Evolutionary conservation across 75 land plant genomes (phyloP).

Genomic region (Pinus tabuliformis): DNA sequence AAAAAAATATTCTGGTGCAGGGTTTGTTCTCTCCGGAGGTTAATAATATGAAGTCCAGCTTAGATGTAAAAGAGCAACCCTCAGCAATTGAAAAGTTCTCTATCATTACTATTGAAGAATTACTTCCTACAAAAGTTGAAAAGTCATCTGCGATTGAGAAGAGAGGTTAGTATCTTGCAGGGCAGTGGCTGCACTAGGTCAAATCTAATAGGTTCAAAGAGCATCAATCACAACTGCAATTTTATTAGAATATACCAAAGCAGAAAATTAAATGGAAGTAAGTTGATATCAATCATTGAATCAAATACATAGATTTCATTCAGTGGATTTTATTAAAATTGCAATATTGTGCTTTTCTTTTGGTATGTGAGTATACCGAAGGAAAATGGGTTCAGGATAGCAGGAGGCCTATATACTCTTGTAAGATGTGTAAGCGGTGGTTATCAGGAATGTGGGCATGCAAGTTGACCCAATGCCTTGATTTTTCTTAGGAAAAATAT

Average conservation of each 20-base stretch:
- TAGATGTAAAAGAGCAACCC: not conserved
- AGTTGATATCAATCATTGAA: not conserved
- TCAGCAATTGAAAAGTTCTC: not conserved
- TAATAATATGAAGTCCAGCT: not conserved
- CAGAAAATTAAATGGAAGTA: not conserved
- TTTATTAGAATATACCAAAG: not conserved
- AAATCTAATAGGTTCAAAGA: not conserved
- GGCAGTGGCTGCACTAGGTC: not conserved
- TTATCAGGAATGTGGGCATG: slow-evolving; percentile 88
- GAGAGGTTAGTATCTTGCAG: not conserved
- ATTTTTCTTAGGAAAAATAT: slow-evolving; percentile 65
- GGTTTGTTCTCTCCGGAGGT: too few relatives aligned
- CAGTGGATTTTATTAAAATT: not conserved
- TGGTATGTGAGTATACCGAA: slow-evolving; percentile 69
- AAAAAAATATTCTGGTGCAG: not conserved
- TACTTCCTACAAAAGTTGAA: too few relatives aligned
- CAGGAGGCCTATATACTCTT: slow-evolving; percentile 65
- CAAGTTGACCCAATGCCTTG: slow-evolving; percentile 57
- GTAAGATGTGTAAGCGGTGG: slow-evolving; percentile 69
- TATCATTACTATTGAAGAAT: not conserved
- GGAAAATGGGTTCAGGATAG: slow-evolving; percentile 82
- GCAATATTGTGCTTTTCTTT: slow-evolving; percentile 9
- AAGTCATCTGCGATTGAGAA: too few relatives aligned
- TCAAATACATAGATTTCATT: not conserved
- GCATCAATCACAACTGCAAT: not conserved